phyloP scores from a whole-genome alignment of 352 stramenopile species.

The Blastocystis sp. region DNA sequence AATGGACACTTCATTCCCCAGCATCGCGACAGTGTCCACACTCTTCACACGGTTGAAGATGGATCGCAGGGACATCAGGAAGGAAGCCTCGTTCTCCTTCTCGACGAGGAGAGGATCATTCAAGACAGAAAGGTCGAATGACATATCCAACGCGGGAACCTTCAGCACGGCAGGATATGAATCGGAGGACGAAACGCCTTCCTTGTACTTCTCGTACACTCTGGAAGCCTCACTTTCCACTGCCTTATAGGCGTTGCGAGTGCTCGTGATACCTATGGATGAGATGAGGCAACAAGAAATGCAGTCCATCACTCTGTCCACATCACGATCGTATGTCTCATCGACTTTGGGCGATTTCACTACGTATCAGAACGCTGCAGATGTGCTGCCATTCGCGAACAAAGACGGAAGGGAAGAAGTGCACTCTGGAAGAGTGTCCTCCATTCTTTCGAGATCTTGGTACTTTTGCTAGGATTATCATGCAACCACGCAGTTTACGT shows the following conservation, averaged over 20 bases:
- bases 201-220: neutral
- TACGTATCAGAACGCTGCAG: neutral
- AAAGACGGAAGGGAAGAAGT: neutral
- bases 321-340: neutral
- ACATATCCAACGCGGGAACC: conserved; percentile 11
- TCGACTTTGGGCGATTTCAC: neutral
- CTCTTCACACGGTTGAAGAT: conserved; percentile 1
- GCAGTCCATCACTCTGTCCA: neutral
- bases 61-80: neutral
- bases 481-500: no score
- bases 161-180: neutral
- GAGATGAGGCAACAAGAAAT: no score
- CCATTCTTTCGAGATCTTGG: neutral
- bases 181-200: neutral
- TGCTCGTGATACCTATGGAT: no score
- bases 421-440: conserved; percentile 3
- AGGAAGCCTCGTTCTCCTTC: neutral
- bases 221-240: neutral
- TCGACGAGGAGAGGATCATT: conserved; percentile 3
- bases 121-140: neutral
- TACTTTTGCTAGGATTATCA: neutral
- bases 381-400: neutral
- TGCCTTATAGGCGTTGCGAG: neutral
- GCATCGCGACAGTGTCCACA: neutral
- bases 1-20: neutral